These are phyloP conservation scores for Opeltia flavorubescens DNA, from an alignment of 495 filamentous ascomycete genomes.

Conservation along the genomic window DNA sequence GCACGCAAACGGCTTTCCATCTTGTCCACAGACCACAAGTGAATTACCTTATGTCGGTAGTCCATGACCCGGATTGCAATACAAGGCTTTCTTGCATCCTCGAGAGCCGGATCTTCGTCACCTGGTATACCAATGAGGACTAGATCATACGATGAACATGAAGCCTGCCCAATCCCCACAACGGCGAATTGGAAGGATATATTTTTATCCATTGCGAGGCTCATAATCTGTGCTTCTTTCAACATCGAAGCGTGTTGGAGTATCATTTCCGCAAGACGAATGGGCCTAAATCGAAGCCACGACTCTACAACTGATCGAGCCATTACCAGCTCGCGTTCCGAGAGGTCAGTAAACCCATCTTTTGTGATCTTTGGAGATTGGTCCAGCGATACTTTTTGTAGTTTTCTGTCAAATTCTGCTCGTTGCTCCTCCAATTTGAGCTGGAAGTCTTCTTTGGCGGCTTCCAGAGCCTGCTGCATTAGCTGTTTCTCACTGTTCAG, in stretches of 20 bases:
- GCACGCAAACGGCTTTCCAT: slow-evolving; percentile 70
- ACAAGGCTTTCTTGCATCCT: slow-evolving; percentile 75
- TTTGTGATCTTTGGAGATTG: slow-evolving; percentile 25
- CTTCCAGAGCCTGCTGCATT: slow-evolving; percentile 72
- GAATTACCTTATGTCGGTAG: slow-evolving; percentile 73
- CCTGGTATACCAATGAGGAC: slow-evolving; percentile 86
- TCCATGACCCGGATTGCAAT: slow-evolving; percentile 85
- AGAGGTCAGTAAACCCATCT: slow-evolving; percentile 44
- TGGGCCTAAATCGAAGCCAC: slow-evolving; percentile 77
- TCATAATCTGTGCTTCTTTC: slow-evolving; percentile 97
- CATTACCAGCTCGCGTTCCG: slow-evolving; percentile 51
- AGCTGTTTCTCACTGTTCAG: slow-evolving; percentile 68
- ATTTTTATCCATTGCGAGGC: slow-evolving; percentile 86
- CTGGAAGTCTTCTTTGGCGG: slow-evolving; percentile 78
- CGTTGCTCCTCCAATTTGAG: slow-evolving; percentile 60
- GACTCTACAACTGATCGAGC: slow-evolving; percentile 51
- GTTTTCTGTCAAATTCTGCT: slow-evolving; percentile 57
- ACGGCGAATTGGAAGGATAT: slow-evolving; percentile 93
- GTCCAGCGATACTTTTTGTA: slow-evolving; percentile 45
- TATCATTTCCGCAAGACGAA: slow-evolving; percentile 88
- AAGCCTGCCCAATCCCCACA: slow-evolving; percentile 72
- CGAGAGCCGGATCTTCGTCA: slow-evolving; percentile 73
- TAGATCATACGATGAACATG: slow-evolving; percentile 90
- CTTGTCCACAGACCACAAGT: slow-evolving; percentile 90
- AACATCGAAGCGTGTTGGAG: slow-evolving; percentile 73